These are phyloP conservation scores for Penicillium coffeae DNA, from an alignment of 495 filamentous ascomycete species.

Conservation along the genomic window DNA sequence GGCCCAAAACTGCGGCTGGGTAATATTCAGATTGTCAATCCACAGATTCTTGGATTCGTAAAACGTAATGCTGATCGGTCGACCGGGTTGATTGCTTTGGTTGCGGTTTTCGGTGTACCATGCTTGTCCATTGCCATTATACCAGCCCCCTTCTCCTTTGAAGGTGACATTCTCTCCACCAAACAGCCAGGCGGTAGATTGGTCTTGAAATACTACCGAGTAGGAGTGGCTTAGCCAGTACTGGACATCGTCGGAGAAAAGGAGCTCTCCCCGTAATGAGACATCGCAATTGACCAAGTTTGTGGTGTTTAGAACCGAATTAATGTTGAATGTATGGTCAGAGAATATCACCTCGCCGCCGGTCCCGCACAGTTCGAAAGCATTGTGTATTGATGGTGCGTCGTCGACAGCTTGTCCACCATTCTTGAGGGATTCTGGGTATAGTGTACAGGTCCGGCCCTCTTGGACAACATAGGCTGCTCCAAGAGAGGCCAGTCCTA, in stretches of 20 bases:
- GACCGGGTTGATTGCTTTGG: constrained; percentile 38
- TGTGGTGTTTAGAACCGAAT: constrained; percentile 43
- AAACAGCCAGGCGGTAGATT: constrained; percentile 45
- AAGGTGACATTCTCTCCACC: constrained; percentile 38
- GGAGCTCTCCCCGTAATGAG: constrained; percentile 31
- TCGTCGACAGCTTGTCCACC: constrained; percentile 25
- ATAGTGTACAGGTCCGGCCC: constrained; percentile 11
- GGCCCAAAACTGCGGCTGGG: constrained; percentile 47
- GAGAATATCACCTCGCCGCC: constrained; percentile 37
- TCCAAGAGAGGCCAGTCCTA: constrained; percentile 5
- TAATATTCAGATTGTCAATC: constrained; percentile 29
- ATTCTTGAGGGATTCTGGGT: constrained; percentile 18
- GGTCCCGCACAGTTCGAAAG: constrained; percentile 37
- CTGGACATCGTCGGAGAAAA: constrained; percentile 37
- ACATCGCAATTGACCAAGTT: constrained; percentile 38
- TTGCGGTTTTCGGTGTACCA: constrained; percentile 39
- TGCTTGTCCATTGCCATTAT: constrained; percentile 46
- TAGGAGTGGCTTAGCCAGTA: constrained; percentile 46
- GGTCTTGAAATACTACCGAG: constrained; percentile 43
- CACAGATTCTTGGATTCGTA: constrained; percentile 31
- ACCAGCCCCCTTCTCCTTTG: constrained; percentile 35
- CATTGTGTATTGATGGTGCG: constrained; percentile 38
- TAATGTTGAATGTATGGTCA: constrained; percentile 34
- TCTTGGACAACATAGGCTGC: constrained; percentile 11
- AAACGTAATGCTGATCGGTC: constrained; percentile 42